Evolutionary conservation across 1,284 basidiomycete species (phyloP), one percentile per base, ranked within the genome.

Genomic region (Malassezia restricta): DNA sequence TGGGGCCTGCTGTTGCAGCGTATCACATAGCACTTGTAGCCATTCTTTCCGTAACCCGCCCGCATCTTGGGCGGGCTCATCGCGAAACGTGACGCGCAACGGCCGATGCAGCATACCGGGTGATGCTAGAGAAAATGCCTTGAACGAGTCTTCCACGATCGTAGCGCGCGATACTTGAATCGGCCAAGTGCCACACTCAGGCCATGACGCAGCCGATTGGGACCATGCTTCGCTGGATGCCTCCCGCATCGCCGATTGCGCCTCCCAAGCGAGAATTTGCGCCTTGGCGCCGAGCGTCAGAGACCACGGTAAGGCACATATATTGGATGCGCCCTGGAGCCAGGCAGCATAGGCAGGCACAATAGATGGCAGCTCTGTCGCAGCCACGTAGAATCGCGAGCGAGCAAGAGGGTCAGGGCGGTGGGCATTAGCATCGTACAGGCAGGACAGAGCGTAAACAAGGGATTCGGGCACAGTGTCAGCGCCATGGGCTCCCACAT

Each of bases 31-130:
- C 47, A 45, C 56, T 52, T 46, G 43, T 37, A 64, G 63, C 59
- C 60, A 66, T 51, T 66, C 64, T 39, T 63, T 57, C 3, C 55
- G 51, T 24, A 63, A 56, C 14, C 64, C 64, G 5, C 64, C 64
- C 7, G 60, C 62, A 43, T 66, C 64, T 28, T 61, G 60, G 3
- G 64, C 64, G 1, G 52, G 51, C 33, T 66, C 64, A 17, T 52
- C 57, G 5, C 43, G 54, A 42, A 66, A 66, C 17, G 56, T 55
- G 8, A 66, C 56, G 4, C 58, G 47, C 39, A 66, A n/a, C 2
- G 62, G 57, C 2, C 44, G 43, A 32, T 54, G 51, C 1, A 41
- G n/a, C 8, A 20, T 38, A 3, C 17, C 8, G 11, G n/a, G 12
- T 29, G 27, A 49, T 12, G 11, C 52, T 7, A 51, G 45, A 15